Evolutionary conservation across 768 basidiomycete species (phyloP).

Genomic region (Russula virescens): DNA sequence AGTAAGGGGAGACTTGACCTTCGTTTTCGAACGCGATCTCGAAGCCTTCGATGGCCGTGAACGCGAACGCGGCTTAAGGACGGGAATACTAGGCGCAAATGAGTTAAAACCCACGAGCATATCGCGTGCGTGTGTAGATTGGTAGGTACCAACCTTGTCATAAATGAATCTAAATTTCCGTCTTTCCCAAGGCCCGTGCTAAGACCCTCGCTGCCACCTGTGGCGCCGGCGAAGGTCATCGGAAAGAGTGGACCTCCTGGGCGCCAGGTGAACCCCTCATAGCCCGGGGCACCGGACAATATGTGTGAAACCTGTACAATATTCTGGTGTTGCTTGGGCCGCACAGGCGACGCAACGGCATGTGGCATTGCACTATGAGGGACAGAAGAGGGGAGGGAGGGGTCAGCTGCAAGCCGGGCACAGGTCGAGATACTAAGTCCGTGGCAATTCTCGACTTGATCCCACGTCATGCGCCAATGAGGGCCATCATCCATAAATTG

Average conservation of each 20-base stretch:
- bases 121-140: background rate
- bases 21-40: slow-evolving; percentile 17
- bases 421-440: slow-evolving; percentile 25
- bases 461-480: slow-evolving; percentile 6
- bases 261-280: slow-evolving; percentile 24
- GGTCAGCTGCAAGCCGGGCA: slow-evolving; percentile 18
- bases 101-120: slow-evolving; percentile 15
- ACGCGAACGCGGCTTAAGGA: slow-evolving; percentile 19
- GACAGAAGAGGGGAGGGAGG: slow-evolving; percentile 15
- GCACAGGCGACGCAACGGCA: slow-evolving; percentile 16
- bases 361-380: slow-evolving; percentile 18
- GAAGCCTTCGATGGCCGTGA: slow-evolving; percentile 6
- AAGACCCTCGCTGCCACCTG: slow-evolving; percentile 2
- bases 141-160: slow-evolving; percentile 15
- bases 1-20: slow-evolving; percentile 2
- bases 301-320: slow-evolving; percentile 24
- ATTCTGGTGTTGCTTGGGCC: slow-evolving; percentile 18
- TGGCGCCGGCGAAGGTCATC: slow-evolving; percentile 21
- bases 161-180: slow-evolving; percentile 12
- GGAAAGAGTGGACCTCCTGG: slow-evolving; percentile 25
- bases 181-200: slow-evolving; percentile 12
- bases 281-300: slow-evolving; percentile 24
- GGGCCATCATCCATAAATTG: slow-evolving; percentile 1
- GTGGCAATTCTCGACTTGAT: slow-evolving; percentile 15
- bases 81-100: slow-evolving; percentile 17